Base-by-base conservation (phyloP, 2,329 filamentous ascomycete species). In the Erysiphe pisi region DNA sequence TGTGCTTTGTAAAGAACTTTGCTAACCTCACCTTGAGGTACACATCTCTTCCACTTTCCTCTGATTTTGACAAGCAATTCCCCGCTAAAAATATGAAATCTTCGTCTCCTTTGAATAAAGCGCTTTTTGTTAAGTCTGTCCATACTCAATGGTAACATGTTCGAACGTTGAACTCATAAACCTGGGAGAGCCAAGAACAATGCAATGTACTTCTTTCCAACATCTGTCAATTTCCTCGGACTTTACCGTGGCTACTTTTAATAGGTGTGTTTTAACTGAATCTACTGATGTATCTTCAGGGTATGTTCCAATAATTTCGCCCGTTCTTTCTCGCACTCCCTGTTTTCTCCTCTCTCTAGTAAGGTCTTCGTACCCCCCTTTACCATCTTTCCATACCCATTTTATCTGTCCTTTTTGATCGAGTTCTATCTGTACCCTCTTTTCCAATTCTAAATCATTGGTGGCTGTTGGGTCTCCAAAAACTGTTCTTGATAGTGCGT, bases 331-430 rank as follows among this genome's bases (percentile, higher is more conserved):
- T 31, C 20, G 25, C 14, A 70, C 63, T 40, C 40, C 12, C 63
- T 70, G 11, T 22, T 31, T 25, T 36, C 70, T 25, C 11, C 22
- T 11, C 28, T 14, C n/a, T 28, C 25, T 11, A 47, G 49, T 47
- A 18, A 73, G n/a, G 14, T 73, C 36, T 28, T 25, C 9, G 49
- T 73, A 45, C 22, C 63, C 63, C 25, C 31, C 63, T 12, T 36
- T 40, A 14, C 28, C n/a, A 70, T 70, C 63, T 70, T 70, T 70
- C 63, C 63, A 70, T 70, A 70, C 63, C 31, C 31, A 70, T 40
- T 70, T 70, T 14, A 31, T 25, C 12, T 70, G 31, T 4, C 63
- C 31, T 20, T 25, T 31, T 70, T 70, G 25, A 70, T 70, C 31
- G 25, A 36, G 12, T 36, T 36, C 14, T 20, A 43, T 70, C 14